Evolutionary conservation across 2,329 filamentous ascomycete genomes (phyloP), one percentile per base, ranked within the genome.

Genomic region (Didymella lethalis): DNA sequence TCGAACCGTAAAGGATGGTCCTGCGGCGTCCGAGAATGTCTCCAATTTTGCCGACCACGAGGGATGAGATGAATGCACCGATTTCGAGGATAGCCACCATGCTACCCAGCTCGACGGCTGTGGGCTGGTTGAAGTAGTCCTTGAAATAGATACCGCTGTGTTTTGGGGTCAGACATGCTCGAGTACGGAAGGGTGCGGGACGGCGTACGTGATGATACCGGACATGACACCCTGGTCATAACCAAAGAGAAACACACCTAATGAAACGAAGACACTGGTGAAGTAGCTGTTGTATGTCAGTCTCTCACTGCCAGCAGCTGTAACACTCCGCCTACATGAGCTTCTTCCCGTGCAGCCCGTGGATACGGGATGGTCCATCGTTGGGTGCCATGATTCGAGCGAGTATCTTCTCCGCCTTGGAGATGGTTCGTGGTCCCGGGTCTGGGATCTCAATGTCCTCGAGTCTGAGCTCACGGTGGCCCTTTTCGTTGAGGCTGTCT

Each of bases 21-120:
- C 85, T 90, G 63, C 93, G 86, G 61, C 95, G 88, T 54, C 95
- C 95, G 62, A 98, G 91, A 56, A 97, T 86, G 76, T 99, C 95
- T 66, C 95, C 95, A 57, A 98, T 86, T 62, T 90, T 88, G 48
- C 95, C 95, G 34, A 98, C 92, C 29, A 89, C 78, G 11, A 99
- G 80, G 1, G 94, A 98, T 20, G 94, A 90, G 70, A 96, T 90
- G 63, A 99, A 90, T 36, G 95, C 95, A 59, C 95, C 95, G 52
- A 98, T 83, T 80, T 97, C 94, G 59, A 99, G 85, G 70, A 99
- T 98, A 66, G 95, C 94, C 57, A 99, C 95, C 90, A 98, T 98
- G 28, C 93, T 98, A 59, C 94, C 95, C 59, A 99, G 89, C 76
- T 97, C 88, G 46, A 93, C 92, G 69, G 87, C 86, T 25, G 91